Evolutionary conservation across 2,329 filamentous ascomycete genomes (phyloP).

Genomic region (Penicillium sp.): DNA sequence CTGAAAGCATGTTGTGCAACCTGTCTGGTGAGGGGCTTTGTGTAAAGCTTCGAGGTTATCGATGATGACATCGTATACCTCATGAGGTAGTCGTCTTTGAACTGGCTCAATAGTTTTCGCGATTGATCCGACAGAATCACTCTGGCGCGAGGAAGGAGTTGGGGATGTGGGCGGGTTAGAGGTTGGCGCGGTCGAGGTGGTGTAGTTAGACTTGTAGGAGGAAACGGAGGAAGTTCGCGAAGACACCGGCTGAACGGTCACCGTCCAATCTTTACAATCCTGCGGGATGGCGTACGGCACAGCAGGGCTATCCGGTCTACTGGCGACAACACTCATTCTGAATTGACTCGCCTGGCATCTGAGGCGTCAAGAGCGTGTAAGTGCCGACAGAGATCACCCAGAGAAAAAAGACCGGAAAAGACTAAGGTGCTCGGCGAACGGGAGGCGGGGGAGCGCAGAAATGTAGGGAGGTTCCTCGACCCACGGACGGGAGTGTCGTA

Average conservation of each 20-base stretch:
- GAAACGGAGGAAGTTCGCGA: conserved; percentile 37
- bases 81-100: conserved; percentile 51
- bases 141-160: conserved; percentile 34
- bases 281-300: conserved; percentile 32
- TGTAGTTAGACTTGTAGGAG: conserved; percentile 40
- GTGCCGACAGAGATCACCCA: conserved; percentile 4
- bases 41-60: conserved; percentile 52
- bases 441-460: conserved; percentile 13
- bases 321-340: conserved; percentile 43
- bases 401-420: background rate
- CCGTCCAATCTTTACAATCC: conserved; percentile 31
- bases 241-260: conserved; percentile 31
- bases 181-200: conserved; percentile 38
- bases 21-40: conserved; percentile 35
- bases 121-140: conserved; percentile 40
- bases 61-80: conserved; percentile 58
- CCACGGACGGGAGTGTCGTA: conserved; percentile 11
- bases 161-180: conserved; percentile 40
- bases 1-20: conserved; percentile 56
- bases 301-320: conserved; percentile 37
- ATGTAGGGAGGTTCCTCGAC: conserved; percentile 18
- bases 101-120: conserved; percentile 33
- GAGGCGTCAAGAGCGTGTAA: conserved; percentile 9
- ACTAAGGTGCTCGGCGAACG: conserved; percentile 2
- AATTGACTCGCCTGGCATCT: conserved; percentile 20